phyloP scores from a whole-genome alignment of 2,329 filamentous ascomycete genomes.

The Penicillium verrucosum region DNA sequence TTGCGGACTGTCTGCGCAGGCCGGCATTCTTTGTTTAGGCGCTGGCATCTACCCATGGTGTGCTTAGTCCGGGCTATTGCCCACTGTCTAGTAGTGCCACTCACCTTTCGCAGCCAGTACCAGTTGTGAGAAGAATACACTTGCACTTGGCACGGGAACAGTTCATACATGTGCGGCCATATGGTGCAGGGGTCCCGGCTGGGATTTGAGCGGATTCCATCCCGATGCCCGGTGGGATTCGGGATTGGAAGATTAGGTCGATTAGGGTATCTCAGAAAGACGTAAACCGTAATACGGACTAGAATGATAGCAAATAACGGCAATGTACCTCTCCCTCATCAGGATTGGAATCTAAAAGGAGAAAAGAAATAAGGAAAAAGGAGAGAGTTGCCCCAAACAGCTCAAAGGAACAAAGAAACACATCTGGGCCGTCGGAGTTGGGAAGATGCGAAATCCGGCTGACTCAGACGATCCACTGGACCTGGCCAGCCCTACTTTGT shows the following conservation, averaged over 20 bases:
- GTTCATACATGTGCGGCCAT: constrained; percentile 9
- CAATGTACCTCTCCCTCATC: neutral
- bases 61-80: constrained; percentile 1
- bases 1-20: constrained; percentile 35
- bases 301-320: neutral
- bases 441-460: neutral
- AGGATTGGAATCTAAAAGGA: neutral
- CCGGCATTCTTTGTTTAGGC: constrained; percentile 42
- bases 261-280: neutral
- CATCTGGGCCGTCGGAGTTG: neutral
- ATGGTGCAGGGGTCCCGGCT: constrained; percentile 6
- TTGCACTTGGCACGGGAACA: constrained; percentile 13
- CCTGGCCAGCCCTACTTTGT: neutral
- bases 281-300: neutral
- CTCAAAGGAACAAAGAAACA: neutral
- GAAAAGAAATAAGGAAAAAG: neutral
- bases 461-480: neutral
- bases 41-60: constrained; percentile 38
- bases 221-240: constrained; percentile 6
- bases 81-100: neutral
- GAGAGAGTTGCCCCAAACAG: neutral
- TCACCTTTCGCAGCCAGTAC: constrained; percentile 29
- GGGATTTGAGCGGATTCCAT: constrained; percentile 1
- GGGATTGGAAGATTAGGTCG: neutral
- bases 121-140: constrained; percentile 31